phyloP scores from a whole-genome alignment of 2,329 filamentous ascomycete genomes.

The Talaromyces sp. region DNA sequence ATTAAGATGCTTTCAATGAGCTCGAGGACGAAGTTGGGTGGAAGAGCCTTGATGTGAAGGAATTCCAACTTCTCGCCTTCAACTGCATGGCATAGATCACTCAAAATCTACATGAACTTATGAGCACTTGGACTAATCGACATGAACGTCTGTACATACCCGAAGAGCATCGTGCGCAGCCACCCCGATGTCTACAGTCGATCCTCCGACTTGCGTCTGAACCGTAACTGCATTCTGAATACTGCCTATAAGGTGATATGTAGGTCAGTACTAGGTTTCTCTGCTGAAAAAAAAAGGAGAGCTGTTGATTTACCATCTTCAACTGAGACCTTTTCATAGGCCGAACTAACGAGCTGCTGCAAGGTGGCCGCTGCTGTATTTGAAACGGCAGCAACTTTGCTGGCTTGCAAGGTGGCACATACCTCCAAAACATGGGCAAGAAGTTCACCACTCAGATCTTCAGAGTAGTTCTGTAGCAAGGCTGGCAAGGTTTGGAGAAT shows the following conservation, averaged over 20 bases:
- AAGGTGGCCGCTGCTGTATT: slow-evolving; percentile 95
- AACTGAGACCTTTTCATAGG: slow-evolving; percentile 82
- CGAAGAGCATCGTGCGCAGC: slow-evolving; percentile 82
- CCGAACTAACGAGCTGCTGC: slow-evolving; percentile 84
- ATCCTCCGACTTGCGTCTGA: slow-evolving; percentile 62
- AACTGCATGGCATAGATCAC: slow-evolving; percentile 81
- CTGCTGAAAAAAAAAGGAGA: not conserved
- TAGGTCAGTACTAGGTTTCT: not conserved
- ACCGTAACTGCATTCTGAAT: slow-evolving; percentile 50
- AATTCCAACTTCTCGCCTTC: slow-evolving; percentile 80
- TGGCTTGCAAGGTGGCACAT: slow-evolving; percentile 83
- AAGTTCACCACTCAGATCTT: slow-evolving; percentile 72
- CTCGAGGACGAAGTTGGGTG: slow-evolving; percentile 80
- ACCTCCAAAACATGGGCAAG: slow-evolving; percentile 80
- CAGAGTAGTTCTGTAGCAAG: slow-evolving; percentile 81
- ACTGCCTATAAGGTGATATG: slow-evolving; percentile 17
- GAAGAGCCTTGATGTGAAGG: slow-evolving; percentile 69
- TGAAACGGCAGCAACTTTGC: slow-evolving; percentile 88
- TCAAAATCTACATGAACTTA: slow-evolving; percentile 58
- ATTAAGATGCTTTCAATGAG: slow-evolving; percentile 85
- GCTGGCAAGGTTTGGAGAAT: slow-evolving; percentile 89
- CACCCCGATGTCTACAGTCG: slow-evolving; percentile 60
- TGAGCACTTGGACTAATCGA: slow-evolving; percentile 13
- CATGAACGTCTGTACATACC: slow-evolving; percentile 38
- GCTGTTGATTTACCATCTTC: slow-evolving; percentile 61